Percentiles rank a stretch among this genome's conserved stretches.
phyloP scores from a whole-genome alignment of 257 asterid species.

The Rubia yunnanensis region DNA sequence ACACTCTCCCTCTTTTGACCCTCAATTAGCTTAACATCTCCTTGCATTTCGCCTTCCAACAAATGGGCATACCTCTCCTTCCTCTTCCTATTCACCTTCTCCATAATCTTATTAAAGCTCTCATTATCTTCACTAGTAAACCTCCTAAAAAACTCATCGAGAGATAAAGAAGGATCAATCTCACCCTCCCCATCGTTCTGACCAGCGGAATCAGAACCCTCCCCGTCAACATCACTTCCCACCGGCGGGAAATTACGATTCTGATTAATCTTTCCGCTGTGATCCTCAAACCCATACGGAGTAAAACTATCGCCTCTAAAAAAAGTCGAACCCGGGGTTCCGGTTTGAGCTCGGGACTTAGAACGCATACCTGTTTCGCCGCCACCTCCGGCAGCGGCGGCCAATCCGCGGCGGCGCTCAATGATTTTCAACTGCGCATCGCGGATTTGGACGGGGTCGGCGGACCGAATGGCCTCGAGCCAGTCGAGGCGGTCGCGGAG shows the following conservation, averaged over 20 bases:
- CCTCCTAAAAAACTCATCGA: conserved; percentile 69
- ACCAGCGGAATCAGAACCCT: neutral
- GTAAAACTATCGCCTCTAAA: conserved; percentile 60
- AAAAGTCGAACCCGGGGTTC: conserved; percentile 67
- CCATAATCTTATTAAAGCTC: conserved; percentile 61
- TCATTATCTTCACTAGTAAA: conserved; percentile 95
- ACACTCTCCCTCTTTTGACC: conserved; percentile 44
- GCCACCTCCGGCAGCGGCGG: conserved; percentile 15
- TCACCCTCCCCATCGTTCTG: conserved; percentile 26
- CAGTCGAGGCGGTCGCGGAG: conserved; percentile 92
- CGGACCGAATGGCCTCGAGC: conserved; percentile 75
- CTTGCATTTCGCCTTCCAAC: conserved; percentile 47
- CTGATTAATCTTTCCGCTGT: conserved; percentile 1
- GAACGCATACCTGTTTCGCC: conserved; percentile 26
- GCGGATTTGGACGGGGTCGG: conserved; percentile 76
- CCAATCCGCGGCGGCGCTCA: conserved; percentile 69
- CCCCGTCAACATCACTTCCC: neutral
- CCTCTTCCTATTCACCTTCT: conserved; percentile 63
- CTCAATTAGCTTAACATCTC: conserved; percentile 39
- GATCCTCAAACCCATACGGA: conserved; percentile 30
- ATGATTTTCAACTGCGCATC: conserved; percentile 89
- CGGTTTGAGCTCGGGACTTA: conserved; percentile 29
- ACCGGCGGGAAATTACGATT: neutral
- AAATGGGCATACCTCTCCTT: conserved; percentile 67
- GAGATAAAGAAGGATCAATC: conserved; percentile 44